Base-by-base conservation (phyloP, 768 basidiomycete genomes). In the Xerocomus spinulosus region DNA sequence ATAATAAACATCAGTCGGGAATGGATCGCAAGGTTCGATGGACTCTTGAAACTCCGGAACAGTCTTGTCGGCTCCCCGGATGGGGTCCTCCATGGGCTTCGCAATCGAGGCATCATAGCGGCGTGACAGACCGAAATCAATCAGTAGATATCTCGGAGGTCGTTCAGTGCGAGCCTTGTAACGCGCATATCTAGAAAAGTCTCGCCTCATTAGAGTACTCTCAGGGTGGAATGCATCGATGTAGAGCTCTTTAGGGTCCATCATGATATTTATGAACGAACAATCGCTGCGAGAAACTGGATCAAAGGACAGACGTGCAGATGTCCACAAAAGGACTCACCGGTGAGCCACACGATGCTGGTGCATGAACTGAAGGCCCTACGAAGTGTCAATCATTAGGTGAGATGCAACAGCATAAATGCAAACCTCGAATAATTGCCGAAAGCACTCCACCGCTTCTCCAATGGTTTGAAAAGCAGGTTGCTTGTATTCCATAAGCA, bases 1-100 rank as follows among this genome's bases (percentile, higher is more conserved):
- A 40, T 68, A 68, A 45, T 72, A 76, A 4, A 77, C 60, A 36
- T 76, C 75, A 0, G 67, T 68, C 0, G 68, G 62, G 42, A 74
- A 76, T 2, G 71, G 70, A 49, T 76, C 54, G 17, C 59, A 61
- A 0, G 53, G 61, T 2, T 51, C 17, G 3, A 38, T 13, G 10
- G 35, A 49, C 2, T 54, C 52, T 17, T 61, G 52, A 42, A 63
- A 66, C 44, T 73, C 73, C 2, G 74, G 74, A 1, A 64, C 67
- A 1, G 69, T 59, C 46, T 65, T 66, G 53, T 79, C 74, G 4
- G 68, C 73, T 2, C 73, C 75, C 2, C 49, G 44, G 9, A 71
- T 55, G 0, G 67, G 61, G 5, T 46, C 40, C 21, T 61, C 67
- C 0, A 56, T 51, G 0, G 69, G 67, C 56, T 1, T 55, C 33